A percentile compares a stretch with the other conserved stretches of the same genome.
phyloP scores from a whole-genome alignment of 176 grass and related monocot genomes.

The Zoysia pacifica region DNA sequence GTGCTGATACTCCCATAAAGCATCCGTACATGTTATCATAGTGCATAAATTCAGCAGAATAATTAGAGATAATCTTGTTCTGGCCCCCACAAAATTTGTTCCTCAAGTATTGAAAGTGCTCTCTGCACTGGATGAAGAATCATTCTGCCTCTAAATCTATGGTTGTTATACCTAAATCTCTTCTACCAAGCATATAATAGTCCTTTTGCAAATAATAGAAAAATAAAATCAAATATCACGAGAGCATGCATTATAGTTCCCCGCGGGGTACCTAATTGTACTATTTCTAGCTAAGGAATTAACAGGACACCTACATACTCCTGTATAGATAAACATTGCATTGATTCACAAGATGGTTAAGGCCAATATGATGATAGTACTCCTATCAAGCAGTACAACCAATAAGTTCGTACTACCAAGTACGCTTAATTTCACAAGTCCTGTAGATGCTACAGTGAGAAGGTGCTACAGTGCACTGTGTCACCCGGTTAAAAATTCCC shows the following conservation, averaged over 20 bases:
- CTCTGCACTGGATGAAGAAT: conserved; percentile 50
- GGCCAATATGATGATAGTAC: neutral
- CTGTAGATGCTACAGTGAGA: too few species aligned
- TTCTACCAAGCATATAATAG: neutral
- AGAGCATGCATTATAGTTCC: neutral
- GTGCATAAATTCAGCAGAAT: conserved; percentile 38
- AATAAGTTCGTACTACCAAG: conserved; percentile 4
- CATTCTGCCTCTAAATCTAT: conserved; percentile 26
- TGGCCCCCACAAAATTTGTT: conserved; percentile 48
- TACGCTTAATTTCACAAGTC: too few species aligned
- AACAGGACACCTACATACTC: neutral
- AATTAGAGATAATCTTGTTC: conserved; percentile 32
- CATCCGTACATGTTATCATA: conserved; percentile 49
- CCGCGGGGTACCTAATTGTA: conserved; percentile 8
- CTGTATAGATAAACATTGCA: neutral
- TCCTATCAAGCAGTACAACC: neutral
- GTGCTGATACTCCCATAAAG: conserved; percentile 17
- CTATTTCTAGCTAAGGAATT: conserved; percentile 22
- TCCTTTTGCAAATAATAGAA: neutral
- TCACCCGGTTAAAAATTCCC: too few species aligned
- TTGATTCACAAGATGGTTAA: neutral
- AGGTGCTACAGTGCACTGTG: too few species aligned
- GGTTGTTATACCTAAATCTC: neutral
- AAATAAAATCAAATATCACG: conserved; percentile 2
- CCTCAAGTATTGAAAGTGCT: conserved; percentile 44